Percentiles rank a stretch among this genome's conserved stretches.
These are phyloP conservation scores for Crataegus laevigata DNA, from an alignment of 306 rosid genomes.

Conservation along the genomic window DNA sequence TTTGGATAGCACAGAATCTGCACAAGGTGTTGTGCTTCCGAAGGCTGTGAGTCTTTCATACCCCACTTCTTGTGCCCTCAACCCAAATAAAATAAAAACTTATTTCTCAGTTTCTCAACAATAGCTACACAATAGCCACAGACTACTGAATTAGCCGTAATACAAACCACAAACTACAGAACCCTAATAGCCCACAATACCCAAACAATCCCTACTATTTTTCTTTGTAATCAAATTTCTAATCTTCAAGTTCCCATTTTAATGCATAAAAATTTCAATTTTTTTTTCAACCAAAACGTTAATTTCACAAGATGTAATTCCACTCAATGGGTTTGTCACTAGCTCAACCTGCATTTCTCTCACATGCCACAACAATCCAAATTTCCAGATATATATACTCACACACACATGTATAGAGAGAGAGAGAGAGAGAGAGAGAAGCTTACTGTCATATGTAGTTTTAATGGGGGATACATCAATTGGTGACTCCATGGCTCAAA, in stretches of 20 bases:
- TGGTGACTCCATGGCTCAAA: conserved; percentile 33
- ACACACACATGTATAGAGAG: too few species aligned
- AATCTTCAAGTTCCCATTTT: not conserved
- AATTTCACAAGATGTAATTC: not conserved
- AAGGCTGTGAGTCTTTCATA: not conserved
- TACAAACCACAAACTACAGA: not conserved
- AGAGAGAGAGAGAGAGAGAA: not conserved
- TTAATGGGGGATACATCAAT: conserved; percentile 14
- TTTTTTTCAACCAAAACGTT: not conserved
- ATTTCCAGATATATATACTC: not conserved
- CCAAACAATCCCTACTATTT: not conserved
- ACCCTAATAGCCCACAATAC: not conserved
- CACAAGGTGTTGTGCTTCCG: not conserved
- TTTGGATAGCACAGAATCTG: not conserved
- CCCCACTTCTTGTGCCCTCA: not conserved
- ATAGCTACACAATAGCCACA: not conserved
- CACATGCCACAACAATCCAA: not conserved
- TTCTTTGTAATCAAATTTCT: not conserved
- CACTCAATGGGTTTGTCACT: not conserved
- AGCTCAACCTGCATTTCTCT: not conserved
- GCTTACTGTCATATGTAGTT: conserved; percentile 8
- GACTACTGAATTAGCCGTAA: not conserved
- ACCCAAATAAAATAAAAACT: not conserved
- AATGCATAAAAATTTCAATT: not conserved
- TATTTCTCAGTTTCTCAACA: not conserved